Evolutionary conservation across 78 protist species (phyloP).

Genomic region (Capsaspora owczarzaki): DNA sequence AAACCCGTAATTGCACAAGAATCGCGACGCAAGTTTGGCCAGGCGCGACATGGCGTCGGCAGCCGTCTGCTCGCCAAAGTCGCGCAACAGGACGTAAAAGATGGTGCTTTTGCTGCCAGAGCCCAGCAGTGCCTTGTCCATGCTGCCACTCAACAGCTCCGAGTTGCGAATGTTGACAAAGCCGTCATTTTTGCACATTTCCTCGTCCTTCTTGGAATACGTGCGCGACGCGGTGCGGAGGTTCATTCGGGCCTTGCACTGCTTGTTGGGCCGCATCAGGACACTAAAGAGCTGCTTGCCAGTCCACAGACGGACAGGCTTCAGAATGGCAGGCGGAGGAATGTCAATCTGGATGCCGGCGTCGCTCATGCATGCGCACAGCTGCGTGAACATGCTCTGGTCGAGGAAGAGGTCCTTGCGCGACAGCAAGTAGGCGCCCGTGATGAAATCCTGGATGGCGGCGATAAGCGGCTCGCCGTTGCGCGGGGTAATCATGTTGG

Average conservation of each 20-base stretch:
- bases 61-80: constrained; percentile 36
- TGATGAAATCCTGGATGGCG: constrained; percentile 95
- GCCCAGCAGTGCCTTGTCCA: constrained; percentile 77
- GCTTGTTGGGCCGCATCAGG: constrained; percentile 53
- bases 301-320: constrained; percentile 94
- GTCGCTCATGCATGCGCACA: constrained; percentile 25
- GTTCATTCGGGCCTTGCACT: constrained; percentile 34
- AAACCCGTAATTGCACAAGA: constrained; percentile 77
- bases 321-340: constrained; percentile 70
- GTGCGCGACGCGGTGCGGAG: constrained; percentile 47
- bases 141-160: constrained; percentile 80
- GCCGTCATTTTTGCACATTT: constrained; percentile 88
- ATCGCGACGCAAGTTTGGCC: constrained; percentile 70
- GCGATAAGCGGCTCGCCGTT: constrained; percentile 93
- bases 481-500: constrained; percentile 94
- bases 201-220: constrained; percentile 34
- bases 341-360: constrained; percentile 24
- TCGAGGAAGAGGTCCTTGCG: constrained; percentile 76
- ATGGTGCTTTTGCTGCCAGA: constrained; percentile 73
- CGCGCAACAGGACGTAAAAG: constrained; percentile 75
- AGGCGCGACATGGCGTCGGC: constrained; percentile 76
- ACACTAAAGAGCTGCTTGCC: constrained; percentile 94
- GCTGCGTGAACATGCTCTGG: constrained; percentile 48
- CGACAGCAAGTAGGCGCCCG: constrained; percentile 82
- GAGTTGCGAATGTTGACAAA: constrained; percentile 47